phyloP scores from a whole-genome alignment of 345 rosid genomes.

The Citrus inodora region DNA sequence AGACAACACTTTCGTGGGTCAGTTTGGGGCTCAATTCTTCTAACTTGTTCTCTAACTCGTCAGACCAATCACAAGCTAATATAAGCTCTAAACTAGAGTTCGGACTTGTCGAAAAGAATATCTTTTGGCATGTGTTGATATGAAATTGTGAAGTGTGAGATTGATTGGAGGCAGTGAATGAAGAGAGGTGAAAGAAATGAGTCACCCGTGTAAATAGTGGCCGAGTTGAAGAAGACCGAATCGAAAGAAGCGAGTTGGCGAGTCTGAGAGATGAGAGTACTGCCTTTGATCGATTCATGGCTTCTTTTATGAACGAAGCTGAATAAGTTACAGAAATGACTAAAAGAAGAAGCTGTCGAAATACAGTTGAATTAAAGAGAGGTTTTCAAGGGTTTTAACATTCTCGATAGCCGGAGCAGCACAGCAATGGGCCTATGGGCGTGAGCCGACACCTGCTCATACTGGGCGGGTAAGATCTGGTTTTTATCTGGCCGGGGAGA shows the following conservation, averaged over 20 bases:
- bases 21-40: slow-evolving; percentile 21
- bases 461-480: too few species aligned
- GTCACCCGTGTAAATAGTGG: slow-evolving; percentile 38
- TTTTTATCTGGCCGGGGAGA: too few species aligned
- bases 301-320: slow-evolving; percentile 4
- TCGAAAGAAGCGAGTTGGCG: slow-evolving; percentile 31
- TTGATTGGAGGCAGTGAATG: slow-evolving; percentile 4
- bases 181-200: slow-evolving; percentile 22
- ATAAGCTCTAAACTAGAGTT: slow-evolving; percentile 46
- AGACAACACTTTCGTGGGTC: slow-evolving; percentile 64
- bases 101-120: slow-evolving; percentile 41
- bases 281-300: slow-evolving; percentile 63
- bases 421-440: background rate
- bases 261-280: slow-evolving; percentile 36
- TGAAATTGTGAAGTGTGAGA: slow-evolving; percentile 15
- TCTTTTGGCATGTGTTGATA: slow-evolving; percentile 19
- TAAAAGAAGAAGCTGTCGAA: background rate
- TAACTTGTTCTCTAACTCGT: slow-evolving; percentile 45
- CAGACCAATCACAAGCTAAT: slow-evolving; percentile 44
- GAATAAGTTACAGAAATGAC: background rate
- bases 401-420: too few species aligned
- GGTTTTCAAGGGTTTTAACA: slow-evolving; percentile 22
- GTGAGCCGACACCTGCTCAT: too few species aligned
- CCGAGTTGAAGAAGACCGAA: slow-evolving; percentile 30
- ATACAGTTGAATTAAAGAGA: background rate